Evolutionary conservation across 2,329 filamentous ascomycete genomes (phyloP), one percentile per base, ranked within the genome.

Genomic region (Exophiala spinifera): DNA sequence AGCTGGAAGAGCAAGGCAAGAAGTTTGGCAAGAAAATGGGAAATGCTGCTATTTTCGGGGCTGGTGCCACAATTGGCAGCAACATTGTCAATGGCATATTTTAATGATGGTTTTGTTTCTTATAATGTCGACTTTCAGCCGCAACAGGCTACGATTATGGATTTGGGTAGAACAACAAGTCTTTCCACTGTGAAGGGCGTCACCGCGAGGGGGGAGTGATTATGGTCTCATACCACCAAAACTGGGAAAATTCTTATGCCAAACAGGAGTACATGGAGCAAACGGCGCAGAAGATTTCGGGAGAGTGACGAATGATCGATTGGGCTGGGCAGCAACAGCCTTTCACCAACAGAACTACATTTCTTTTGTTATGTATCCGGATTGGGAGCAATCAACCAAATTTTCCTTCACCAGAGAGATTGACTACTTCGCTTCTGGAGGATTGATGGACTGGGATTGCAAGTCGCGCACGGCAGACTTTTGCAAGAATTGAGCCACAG

Each of bases 11-110:
- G 72, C 82, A 85, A 52, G 91, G 89, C 52, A 96, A 96, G 84
- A 96, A 96, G 76, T 88, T 96, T 72, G 91, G 92, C 63, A 95
- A 95, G 83, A 97, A 96, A 79, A 71, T 92, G 67, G 92, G 92
- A 31, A 86, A 86, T 69, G 83, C 83, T 51, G 74, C 75, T 72
- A 72, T 52, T 71, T 71, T 58, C 36, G 92, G 92, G 70, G 92
- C 92, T 45, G 91, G 92, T 72, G 91, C 92, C 46, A 94, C 89
- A 1, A 87, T 96, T 61, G 91, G 91, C 68, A 83, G 87, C 63
- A 94, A 95, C 68, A 84, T 96, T 68, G 90, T 96, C 63, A 94
- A 95, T 73, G 84, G 86, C 60, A 95, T 95, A 64, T 94, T 96
- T 71, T 95, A 84, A 74, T 61, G 59, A 61, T 36, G 51, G 36